Base-by-base conservation (phyloP, 768 basidiomycete species). In the Rhizopogon roseolus region DNA sequence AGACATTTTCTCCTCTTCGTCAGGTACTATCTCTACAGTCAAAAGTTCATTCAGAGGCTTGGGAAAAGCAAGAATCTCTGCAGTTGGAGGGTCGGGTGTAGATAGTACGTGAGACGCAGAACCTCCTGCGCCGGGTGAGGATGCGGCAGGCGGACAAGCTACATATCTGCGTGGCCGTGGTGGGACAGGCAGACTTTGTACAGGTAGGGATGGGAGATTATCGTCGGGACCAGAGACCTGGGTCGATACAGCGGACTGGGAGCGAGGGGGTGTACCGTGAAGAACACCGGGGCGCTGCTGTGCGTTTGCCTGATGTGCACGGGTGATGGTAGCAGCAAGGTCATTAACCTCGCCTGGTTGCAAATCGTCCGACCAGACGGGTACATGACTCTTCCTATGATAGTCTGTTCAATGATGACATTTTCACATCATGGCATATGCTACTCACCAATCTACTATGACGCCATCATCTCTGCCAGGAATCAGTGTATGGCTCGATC, bases 311-410 rank as follows among this genome's bases (percentile, higher is more conserved):
- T 57, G 61, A 52, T 69, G 63, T 19, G 65, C 54, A 13, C 62
- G 56, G 44, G 50, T 28, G 36, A 65, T 69, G 4, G 63, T 54
- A 25, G 69, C 55, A 37, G 63, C 69, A 27, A 70, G 69, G 43
- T 67, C 65, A 22, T 22, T 22, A 17, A 54, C 55, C 0, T 59
- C 27, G n/a, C 51, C 55, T 6, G 67, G 68, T 53, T 55, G 57
- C 44, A 68, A 53, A 0, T 68, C 66, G 53, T 69, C 66, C 48
- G 68, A 63, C 66, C 66, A 63, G 43, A 71, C 66, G 4, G 70
- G 61, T 11, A 66, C 58, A 6, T 55, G 28, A 37, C 68, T 70
- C 44, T 22, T 64, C 68, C 70, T 71, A 50, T 14, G 10, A 29
- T 28, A 19, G 14, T 16, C 25, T 62, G 19, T 52, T 56, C 39